Percentiles rank a stretch among this genome's conserved stretches.
Evolutionary conservation across 2,329 filamentous ascomycete species (phyloP).

Genomic region (Colletotrichum sp.): DNA sequence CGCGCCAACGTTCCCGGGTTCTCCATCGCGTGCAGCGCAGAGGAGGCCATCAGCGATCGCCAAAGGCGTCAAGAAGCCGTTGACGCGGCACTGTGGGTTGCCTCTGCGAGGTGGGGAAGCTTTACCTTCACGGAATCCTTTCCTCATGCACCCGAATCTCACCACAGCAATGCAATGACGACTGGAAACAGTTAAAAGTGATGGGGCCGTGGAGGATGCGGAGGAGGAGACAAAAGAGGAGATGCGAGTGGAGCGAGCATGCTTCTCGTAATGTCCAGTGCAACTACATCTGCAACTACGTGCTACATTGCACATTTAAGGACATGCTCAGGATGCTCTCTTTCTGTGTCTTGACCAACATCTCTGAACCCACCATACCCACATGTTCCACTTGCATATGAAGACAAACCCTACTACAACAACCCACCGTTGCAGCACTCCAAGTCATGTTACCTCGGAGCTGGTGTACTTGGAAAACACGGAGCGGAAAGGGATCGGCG

Average conservation of each 20-base stretch:
- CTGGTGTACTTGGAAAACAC: neutral
- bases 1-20: conserved; percentile 46
- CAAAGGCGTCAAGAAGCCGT: conserved; percentile 43
- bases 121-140: conserved; percentile 34
- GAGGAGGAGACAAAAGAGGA: neutral
- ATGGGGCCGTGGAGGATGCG: neutral
- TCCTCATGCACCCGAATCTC: neutral
- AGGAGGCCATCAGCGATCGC: conserved; percentile 50
- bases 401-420: neutral
- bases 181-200: neutral
- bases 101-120: conserved; percentile 53
- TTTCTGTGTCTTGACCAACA: neutral
- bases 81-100: conserved; percentile 50
- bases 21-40: conserved; percentile 40
- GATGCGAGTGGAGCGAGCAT: neutral
- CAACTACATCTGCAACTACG: neutral
- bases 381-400: neutral
- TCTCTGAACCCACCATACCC: neutral
- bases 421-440: neutral
- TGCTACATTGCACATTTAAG: neutral
- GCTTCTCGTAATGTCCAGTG: neutral
- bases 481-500: neutral
- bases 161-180: neutral
- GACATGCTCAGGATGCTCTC: neutral
- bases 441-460: neutral